Conservation (phyloP, 495 filamentous ascomycete species). For the Hypomontagnella monticulosa region DNA sequence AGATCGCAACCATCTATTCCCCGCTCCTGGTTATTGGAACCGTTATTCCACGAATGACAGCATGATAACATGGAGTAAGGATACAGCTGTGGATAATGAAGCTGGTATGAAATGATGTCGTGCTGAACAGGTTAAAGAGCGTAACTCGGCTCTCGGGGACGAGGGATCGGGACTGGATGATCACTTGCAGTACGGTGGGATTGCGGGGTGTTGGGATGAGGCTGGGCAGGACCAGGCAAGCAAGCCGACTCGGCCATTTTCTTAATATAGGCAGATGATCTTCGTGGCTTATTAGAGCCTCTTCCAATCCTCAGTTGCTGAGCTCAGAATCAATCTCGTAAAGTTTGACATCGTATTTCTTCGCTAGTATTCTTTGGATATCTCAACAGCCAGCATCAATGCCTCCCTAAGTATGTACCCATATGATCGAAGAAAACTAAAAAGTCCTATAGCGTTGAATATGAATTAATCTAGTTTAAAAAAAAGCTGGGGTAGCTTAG, state of each 20-base stretch:
- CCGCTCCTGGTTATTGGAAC: slow-evolving; percentile 14
- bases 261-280: slow-evolving; percentile 29
- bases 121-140: slow-evolving; percentile 25
- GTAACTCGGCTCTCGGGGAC: slow-evolving; percentile 34
- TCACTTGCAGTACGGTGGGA: slow-evolving; percentile 15
- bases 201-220: slow-evolving; percentile 29
- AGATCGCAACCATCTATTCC: slow-evolving; percentile 14
- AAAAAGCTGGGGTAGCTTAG: too few species aligned
- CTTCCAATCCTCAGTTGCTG: slow-evolving; percentile 7
- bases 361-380: not conserved
- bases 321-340: slow-evolving; percentile 8
- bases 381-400: too few species aligned
- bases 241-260: slow-evolving; percentile 25
- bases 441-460: too few species aligned
- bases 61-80: slow-evolving; percentile 6
- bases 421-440: too few species aligned
- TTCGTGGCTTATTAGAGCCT: slow-evolving; percentile 31
- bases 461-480: too few species aligned
- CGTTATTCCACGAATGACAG: slow-evolving; percentile 22
- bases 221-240: slow-evolving; percentile 19
- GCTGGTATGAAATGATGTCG: slow-evolving; percentile 35
- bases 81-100: not conserved
- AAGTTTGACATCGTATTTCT: not conserved
- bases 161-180: slow-evolving; percentile 24
- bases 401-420: too few species aligned